phyloP scores from a whole-genome alignment of 2,329 filamentous ascomycete genomes.

The Colletotrichum musae region DNA sequence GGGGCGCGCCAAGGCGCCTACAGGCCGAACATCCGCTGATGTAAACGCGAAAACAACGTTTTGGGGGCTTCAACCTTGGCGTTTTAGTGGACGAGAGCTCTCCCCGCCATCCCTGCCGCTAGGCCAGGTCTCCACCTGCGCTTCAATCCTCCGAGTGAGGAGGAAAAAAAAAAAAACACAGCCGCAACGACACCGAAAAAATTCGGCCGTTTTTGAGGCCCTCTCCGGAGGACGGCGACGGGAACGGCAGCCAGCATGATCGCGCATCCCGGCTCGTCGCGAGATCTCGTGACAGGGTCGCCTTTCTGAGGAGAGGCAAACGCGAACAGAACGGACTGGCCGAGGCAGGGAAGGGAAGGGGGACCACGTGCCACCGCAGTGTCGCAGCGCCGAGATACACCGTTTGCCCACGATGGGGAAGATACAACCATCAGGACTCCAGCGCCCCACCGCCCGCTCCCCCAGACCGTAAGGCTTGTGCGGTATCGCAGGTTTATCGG shows the following conservation, averaged over 20 bases:
- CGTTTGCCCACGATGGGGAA: neutral
- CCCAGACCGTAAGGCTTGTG: constrained; percentile 27
- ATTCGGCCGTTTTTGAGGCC: constrained; percentile 15
- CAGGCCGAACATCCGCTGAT: constrained; percentile 26
- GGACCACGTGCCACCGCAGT: constrained; percentile 24
- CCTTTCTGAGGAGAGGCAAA: neutral
- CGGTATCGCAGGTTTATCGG: constrained; percentile 2
- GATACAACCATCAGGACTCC: too few relatives aligned
- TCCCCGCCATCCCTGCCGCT: neutral
- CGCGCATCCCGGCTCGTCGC: neutral
- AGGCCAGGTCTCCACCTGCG: neutral
- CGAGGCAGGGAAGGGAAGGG: neutral
- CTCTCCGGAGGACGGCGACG: neutral
- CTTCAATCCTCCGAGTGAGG: constrained; percentile 6
- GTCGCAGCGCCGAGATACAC: constrained; percentile 3
- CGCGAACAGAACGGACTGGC: constrained; percentile 8
- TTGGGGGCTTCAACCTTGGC: constrained; percentile 21
- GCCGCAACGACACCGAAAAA: constrained; percentile 33
- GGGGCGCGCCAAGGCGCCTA: constrained; percentile 28
- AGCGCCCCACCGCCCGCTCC: neutral
- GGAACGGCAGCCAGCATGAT: neutral
- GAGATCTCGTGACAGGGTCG: neutral
- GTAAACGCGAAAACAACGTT: neutral
- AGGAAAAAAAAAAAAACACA: neutral
- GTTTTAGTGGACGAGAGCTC: neutral